Conservation (phyloP, 768 basidiomycete genomes). For the Leccinum disarticulatum region DNA sequence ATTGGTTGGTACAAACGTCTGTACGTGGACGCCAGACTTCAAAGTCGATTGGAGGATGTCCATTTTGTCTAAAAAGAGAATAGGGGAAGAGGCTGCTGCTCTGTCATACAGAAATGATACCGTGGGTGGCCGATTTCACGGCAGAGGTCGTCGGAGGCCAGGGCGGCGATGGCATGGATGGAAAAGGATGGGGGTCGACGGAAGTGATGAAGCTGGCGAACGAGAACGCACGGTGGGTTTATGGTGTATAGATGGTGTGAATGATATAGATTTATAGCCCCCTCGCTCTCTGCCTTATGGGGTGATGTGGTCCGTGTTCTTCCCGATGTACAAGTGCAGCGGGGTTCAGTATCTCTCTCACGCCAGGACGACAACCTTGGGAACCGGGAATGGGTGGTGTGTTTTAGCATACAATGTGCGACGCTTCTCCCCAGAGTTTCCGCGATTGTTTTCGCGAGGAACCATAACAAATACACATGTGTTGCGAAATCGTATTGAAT, state of each 20-base stretch:
- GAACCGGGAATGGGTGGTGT: too few species aligned
- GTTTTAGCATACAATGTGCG: too few species aligned
- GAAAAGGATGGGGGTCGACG: slow-evolving; percentile 47
- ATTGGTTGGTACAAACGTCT: slow-evolving; percentile 62
- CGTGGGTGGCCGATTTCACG: slow-evolving; percentile 81
- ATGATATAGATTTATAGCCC: neutral
- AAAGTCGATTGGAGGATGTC: slow-evolving; percentile 58
- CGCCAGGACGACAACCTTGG: too few species aligned
- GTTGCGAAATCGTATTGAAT: too few species aligned
- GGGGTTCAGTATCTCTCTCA: too few species aligned
- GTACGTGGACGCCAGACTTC: slow-evolving; percentile 52
- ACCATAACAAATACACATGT: too few species aligned
- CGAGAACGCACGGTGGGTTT: slow-evolving; percentile 62
- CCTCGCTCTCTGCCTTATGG: neutral
- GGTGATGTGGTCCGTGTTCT: too few species aligned
- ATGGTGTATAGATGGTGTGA: slow-evolving; percentile 38
- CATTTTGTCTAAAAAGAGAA: slow-evolving; percentile 81
- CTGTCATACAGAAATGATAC: slow-evolving; percentile 79
- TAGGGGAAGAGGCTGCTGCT: slow-evolving; percentile 63
- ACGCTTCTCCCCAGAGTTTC: too few species aligned
- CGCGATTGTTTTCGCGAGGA: too few species aligned
- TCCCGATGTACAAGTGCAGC: too few species aligned
- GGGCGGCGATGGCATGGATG: neutral
- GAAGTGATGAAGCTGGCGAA: slow-evolving; percentile 60
- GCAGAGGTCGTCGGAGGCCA: slow-evolving; percentile 43